Percentiles rank a stretch among this genome's conserved stretches.
Evolutionary conservation across 306 rosid genomes (phyloP).

Genomic region (Acacia acuminata): DNA sequence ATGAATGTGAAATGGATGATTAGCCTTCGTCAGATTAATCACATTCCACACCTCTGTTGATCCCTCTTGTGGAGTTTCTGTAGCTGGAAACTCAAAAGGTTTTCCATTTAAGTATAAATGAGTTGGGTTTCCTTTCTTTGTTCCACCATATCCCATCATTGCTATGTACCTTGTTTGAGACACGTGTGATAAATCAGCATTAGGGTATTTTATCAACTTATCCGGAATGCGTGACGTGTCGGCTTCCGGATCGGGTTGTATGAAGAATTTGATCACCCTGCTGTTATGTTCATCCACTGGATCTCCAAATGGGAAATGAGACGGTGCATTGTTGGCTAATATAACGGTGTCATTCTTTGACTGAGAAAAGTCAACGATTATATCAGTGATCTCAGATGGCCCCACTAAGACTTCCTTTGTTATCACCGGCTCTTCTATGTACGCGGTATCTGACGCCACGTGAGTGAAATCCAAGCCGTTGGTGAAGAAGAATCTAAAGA

Average conservation of each 20-base stretch:
- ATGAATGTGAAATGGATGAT: slow-evolving; percentile 86
- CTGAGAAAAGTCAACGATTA: slow-evolving; percentile 62
- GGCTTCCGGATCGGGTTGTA: slow-evolving; percentile 28
- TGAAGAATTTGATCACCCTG: slow-evolving; percentile 65
- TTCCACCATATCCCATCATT: slow-evolving; percentile 62
- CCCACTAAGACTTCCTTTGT: slow-evolving; percentile 50
- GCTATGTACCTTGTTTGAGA: slow-evolving; percentile 55
- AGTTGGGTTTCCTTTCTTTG: slow-evolving; percentile 48
- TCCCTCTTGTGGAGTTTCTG: slow-evolving; percentile 68
- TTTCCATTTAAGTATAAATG: slow-evolving; percentile 67
- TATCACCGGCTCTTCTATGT: slow-evolving; percentile 42
- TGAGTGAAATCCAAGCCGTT: slow-evolving; percentile 61
- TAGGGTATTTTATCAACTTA: slow-evolving; percentile 51
- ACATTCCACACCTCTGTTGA: slow-evolving; percentile 75
- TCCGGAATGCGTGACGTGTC: slow-evolving; percentile 52
- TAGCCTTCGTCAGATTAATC: slow-evolving; percentile 79
- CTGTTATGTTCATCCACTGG: slow-evolving; percentile 52
- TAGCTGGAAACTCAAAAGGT: slow-evolving; percentile 55
- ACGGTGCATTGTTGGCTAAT: slow-evolving; percentile 59
- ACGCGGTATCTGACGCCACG: slow-evolving; percentile 68
- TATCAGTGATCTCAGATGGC: slow-evolving; percentile 88
- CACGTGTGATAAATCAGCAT: slow-evolving; percentile 42
- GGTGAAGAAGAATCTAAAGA: slow-evolving; percentile 60
- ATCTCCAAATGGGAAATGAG: slow-evolving; percentile 76
- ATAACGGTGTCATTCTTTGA: slow-evolving; percentile 36